Conservation (phyloP, 352 stramenopile genomes). For the Pythium scleroteichum region DNA sequence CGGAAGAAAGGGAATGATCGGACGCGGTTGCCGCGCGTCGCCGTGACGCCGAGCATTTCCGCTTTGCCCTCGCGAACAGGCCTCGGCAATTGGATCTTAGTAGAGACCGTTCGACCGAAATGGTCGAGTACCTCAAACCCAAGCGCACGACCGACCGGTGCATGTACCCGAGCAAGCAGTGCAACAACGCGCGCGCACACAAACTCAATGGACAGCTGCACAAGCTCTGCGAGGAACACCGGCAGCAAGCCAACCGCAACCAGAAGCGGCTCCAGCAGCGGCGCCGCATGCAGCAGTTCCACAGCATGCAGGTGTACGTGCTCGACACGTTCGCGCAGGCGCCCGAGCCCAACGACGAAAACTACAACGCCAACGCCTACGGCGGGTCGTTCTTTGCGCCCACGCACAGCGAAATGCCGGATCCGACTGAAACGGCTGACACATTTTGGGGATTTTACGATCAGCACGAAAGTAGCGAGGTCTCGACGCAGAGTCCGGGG, state of each 20-base stretch:
- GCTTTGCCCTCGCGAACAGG: no score
- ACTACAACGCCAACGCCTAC: slow-evolving; percentile 4
- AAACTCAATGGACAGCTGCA: slow-evolving; percentile 27
- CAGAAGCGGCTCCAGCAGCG: slow-evolving; percentile 22
- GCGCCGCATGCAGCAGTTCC: slow-evolving; percentile 1
- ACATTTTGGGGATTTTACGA: not conserved
- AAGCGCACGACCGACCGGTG: not conserved
- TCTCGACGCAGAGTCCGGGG: not conserved
- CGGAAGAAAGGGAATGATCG: no score
- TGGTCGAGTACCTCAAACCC: slow-evolving; percentile 5
- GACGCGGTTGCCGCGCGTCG: no score
- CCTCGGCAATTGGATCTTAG: not conserved
- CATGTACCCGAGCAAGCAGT: slow-evolving; percentile 17
- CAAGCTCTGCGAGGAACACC: slow-evolving; percentile 29
- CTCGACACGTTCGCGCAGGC: slow-evolving; percentile 1
- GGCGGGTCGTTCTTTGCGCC: not conserved
- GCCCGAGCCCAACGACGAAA: not conserved
- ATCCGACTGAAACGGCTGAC: not conserved
- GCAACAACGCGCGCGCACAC: slow-evolving; percentile 5
- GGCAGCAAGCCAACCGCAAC: slow-evolving; percentile 22
- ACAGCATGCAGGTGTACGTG: slow-evolving; percentile 9
- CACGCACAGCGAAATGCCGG: not conserved
- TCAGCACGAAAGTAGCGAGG: not conserved
- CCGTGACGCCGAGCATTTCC: no score
- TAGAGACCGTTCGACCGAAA: not conserved